A percentile compares a stretch with the other conserved stretches of the same genome.
These are phyloP conservation scores for Caloboletus inedulis DNA, from an alignment of 1,284 basidiomycete genomes.

Conservation along the genomic window DNA sequence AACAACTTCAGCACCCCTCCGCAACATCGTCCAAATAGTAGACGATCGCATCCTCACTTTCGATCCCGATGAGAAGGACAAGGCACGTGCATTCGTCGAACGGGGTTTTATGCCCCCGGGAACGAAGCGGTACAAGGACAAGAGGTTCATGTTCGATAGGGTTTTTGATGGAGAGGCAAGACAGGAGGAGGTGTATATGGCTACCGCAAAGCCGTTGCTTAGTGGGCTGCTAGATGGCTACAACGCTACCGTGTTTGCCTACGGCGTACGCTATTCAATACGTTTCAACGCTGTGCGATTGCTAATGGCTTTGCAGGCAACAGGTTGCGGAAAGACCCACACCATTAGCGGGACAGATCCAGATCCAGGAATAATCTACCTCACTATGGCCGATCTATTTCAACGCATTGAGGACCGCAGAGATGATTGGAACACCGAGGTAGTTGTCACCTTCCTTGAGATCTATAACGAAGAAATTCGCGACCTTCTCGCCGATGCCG, in stretches of 20 bases:
- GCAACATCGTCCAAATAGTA: constrained; percentile 74
- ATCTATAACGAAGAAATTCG: constrained; percentile 98
- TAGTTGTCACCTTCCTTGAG: constrained; percentile 91
- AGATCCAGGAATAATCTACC: constrained; percentile 91
- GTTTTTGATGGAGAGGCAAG: constrained; percentile 79
- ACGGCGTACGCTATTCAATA: constrained; percentile 68
- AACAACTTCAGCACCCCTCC: constrained; percentile 53
- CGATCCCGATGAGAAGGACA: constrained; percentile 87
- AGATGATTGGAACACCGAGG: constrained; percentile 80
- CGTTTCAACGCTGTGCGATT: constrained; percentile 9
- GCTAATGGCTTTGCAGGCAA: constrained; percentile 61
- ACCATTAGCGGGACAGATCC: constrained; percentile 88
- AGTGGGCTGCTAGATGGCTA: constrained; percentile 87
- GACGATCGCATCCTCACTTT: constrained; percentile 92
- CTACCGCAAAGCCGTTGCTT: constrained; percentile 81
- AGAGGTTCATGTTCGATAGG: constrained; percentile 92
- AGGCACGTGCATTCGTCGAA: constrained; percentile 69
- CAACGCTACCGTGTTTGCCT: constrained; percentile 96
- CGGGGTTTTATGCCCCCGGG: constrained; percentile 80
- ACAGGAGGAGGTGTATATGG: constrained; percentile 84
- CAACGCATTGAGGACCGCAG: constrained; percentile 80
- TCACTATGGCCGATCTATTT: constrained; percentile 96
- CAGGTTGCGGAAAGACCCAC: constrained; percentile 97
- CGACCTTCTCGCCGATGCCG: constrained; percentile 82
- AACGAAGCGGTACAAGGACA: constrained; percentile 88